Evolutionary conservation across 2,329 filamentous ascomycete species (phyloP).

Genomic region (Microascus cirrosus): DNA sequence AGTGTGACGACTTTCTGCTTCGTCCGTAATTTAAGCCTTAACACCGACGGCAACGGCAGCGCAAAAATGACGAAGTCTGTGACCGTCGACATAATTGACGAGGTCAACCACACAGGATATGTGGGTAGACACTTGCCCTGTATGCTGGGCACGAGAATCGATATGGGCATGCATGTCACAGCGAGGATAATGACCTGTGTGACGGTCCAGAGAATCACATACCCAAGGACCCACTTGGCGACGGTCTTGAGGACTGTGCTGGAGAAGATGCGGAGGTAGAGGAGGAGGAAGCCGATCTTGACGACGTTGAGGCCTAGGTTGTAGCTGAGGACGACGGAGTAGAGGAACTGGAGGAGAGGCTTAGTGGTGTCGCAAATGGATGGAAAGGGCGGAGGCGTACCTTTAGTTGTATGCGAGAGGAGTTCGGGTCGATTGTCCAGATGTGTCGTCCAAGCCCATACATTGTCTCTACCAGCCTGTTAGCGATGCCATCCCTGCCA

Average conservation of each 20-base stretch:
- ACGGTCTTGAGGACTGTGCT: slow-evolving; percentile 9
- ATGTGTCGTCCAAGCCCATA: slow-evolving; percentile 15
- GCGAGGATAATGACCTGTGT: slow-evolving; percentile 13
- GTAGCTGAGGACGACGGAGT: slow-evolving; percentile 14
- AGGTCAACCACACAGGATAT: slow-evolving; percentile 17
- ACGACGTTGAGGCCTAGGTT: slow-evolving; percentile 18
- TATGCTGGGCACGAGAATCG: slow-evolving; percentile 12
- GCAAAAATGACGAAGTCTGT: slow-evolving; percentile 17
- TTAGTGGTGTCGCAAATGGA: not conserved
- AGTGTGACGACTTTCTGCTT: slow-evolving; percentile 15
- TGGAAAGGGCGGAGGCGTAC: slow-evolving; percentile 5
- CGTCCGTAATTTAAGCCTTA: slow-evolving; percentile 12
- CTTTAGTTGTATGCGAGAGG: slow-evolving; percentile 12
- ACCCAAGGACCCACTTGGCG: slow-evolving; percentile 15
- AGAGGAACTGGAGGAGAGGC: slow-evolving; percentile 11
- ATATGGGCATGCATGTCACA: slow-evolving; percentile 16
- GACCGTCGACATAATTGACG: slow-evolving; percentile 14
- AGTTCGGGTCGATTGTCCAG: slow-evolving; percentile 9
- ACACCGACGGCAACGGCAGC: slow-evolving; percentile 15
- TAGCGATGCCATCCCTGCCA: not conserved
- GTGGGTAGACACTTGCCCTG: slow-evolving; percentile 15
- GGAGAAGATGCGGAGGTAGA: slow-evolving; percentile 18
- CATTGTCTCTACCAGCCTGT: slow-evolving; percentile 11
- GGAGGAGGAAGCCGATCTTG: slow-evolving; percentile 17
- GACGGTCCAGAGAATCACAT: slow-evolving; percentile 13